These are phyloP conservation scores for Podospora tetraspora DNA, from an alignment of 495 filamentous ascomycete species.

Conservation along the genomic window DNA sequence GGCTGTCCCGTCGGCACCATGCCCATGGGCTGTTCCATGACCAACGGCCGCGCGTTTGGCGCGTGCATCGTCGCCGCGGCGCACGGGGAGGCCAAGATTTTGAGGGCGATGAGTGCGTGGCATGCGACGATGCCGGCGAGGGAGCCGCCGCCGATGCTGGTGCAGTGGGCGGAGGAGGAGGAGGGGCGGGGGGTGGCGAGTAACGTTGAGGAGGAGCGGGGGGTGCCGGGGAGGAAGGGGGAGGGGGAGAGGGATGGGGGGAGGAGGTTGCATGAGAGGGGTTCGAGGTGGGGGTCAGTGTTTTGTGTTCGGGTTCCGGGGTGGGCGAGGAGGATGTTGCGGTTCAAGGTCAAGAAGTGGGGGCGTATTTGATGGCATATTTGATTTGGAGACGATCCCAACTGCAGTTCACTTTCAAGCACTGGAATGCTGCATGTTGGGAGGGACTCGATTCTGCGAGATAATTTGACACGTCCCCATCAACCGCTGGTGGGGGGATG, in stretches of 20 bases:
- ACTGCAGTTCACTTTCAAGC: background rate
- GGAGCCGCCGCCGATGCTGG: background rate
- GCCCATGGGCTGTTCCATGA: background rate
- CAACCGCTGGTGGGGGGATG: no score
- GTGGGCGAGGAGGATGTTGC: background rate
- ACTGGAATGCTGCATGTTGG: background rate
- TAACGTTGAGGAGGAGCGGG: background rate
- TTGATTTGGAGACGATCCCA: background rate
- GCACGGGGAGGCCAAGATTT: background rate
- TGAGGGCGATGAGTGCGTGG: conserved; percentile 3
- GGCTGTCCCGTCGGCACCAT: background rate
- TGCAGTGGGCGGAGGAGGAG: background rate
- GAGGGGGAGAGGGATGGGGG: no score
- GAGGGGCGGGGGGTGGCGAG: no score
- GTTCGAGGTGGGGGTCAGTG: background rate
- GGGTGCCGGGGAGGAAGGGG: no score
- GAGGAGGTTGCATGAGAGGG: background rate
- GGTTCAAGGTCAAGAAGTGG: background rate
- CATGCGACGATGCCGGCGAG: background rate
- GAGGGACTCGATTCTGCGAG: background rate
- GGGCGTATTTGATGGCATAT: background rate
- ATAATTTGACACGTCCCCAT: no score
- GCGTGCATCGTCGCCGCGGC: background rate
- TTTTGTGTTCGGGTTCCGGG: background rate
- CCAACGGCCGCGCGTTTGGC: background rate